Conservation (phyloP, 305 asterid species). For the Fraxinus xanthoxyloides region DNA sequence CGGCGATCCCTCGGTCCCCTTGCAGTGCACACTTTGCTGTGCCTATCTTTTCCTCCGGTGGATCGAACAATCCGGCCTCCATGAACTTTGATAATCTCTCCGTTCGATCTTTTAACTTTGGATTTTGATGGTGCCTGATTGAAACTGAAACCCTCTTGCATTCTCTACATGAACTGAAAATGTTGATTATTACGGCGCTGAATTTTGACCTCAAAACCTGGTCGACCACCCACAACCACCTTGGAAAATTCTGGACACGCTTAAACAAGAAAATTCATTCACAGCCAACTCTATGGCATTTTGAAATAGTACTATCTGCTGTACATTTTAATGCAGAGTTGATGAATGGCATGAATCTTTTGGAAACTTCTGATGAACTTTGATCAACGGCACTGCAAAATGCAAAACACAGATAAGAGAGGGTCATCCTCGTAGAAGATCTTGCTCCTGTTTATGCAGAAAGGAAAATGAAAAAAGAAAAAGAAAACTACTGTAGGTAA, state of each 20-base stretch:
- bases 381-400: neutral
- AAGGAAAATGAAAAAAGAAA: neutral
- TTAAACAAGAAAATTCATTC: neutral
- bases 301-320: too few relatives aligned
- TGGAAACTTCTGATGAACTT: neutral
- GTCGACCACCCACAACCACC: neutral
- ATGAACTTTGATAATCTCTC: constrained; percentile 19
- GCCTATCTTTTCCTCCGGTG: constrained; percentile 34
- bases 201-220: neutral
- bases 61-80: constrained; percentile 33
- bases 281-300: neutral
- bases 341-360: neutral
- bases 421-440: neutral
- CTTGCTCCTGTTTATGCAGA: neutral
- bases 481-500: neutral
- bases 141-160: constrained; percentile 4
- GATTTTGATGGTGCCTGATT: neutral
- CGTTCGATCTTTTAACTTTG: constrained; percentile 16
- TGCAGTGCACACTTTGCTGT: constrained; percentile 41
- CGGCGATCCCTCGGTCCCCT: constrained; percentile 38
- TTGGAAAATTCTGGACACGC: neutral
- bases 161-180: neutral
- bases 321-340: too few relatives aligned
- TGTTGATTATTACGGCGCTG: neutral
- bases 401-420: neutral